Base-by-base conservation (phyloP, 495 filamentous ascomycete genomes). In the Trypethelium eluteriae region DNA sequence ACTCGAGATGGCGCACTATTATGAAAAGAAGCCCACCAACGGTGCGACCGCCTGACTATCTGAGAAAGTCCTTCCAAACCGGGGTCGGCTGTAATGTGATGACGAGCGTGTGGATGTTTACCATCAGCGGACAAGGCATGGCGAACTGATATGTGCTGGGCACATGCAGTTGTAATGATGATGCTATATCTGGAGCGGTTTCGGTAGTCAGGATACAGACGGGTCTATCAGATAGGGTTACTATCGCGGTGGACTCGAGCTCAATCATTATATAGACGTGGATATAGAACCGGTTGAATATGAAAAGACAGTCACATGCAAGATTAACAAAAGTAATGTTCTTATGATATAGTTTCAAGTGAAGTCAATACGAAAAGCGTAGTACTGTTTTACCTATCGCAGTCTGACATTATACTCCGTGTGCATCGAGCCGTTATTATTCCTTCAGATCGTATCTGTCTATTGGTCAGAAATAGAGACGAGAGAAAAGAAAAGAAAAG, bases 1-100 rank as follows among this genome's bases (percentile, higher is more conserved):
- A 9, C 77, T 97, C 63, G 91, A 98, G 78, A 98, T 98, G 94
- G 94, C 92, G 53, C 92, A 96, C 78, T 96, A 96, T 76, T 92
- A 93, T 77, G 88, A 87, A 2, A 66, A 69, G 46, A 53, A 59
- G 53, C 49, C 49, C 5, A 2, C 5, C 14, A 32, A 59, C 36
- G 53, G 25, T 36, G 53, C 53, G 6, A 36, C 18, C 11, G 53
- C 53, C 7, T 59, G 53, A 59, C 53, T 59, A 59, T 59, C 53
- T 36, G 14, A 59, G 25, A 2, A 36, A 6, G 1, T 0, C 25
- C 34, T 2, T 36, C 25, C 10, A 18, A 32, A 6, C 14, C 34
- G 14, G 32, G 36, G 53, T 36, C 53, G 53, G 32, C 18, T 59
- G 32, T 59, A 18, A 34, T 0, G 14, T 36, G 25, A 59, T 0